Evolutionary conservation across 176 grass and related monocot species (phyloP), one percentile per base, ranked within the genome.

Genomic region (Triticum timopheevii): DNA sequence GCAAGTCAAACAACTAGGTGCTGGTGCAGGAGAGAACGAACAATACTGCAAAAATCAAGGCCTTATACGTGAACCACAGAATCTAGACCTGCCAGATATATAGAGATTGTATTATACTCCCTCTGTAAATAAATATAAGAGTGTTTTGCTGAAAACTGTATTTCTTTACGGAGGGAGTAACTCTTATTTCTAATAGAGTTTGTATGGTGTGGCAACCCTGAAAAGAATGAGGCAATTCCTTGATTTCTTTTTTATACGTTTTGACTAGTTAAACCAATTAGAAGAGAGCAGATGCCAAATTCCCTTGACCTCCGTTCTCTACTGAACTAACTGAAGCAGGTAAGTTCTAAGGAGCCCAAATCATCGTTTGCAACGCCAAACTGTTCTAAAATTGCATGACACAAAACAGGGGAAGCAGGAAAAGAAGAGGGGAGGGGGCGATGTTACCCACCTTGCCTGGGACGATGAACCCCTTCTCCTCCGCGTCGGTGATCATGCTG

Each of bases 401-500:
- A 40, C 0, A 69, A 33, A 12, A 63, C 56, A 78, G 38, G 36
- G 68, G 22, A 80, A 65, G 22, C 72, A 79, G 50, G 7, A 54
- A 19, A 64, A 69, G n/a, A 5, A 11, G 45, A 1, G 19, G 6
- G 22, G 3, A 1, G 73, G 36, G 49, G 38, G 73, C 35, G 10
- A 20, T 76, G 25, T 58, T 49, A 81, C 75, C 10, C 77, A 98
- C 96, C 88, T 61, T 82, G 40, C 93, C 93, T 50, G 92, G 93
- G 66, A 19, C 63, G 77, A 98, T 98, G 3, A 88, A 36, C 1
- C 90, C 92, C 45, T 88, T 92, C 61, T 89, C 84, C 86, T 98
- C 96, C 16, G 96, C 96, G 70, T 98, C 96, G 22, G 80, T 81
- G 82, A 98, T 95, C 96, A 98, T 98, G 59, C 93, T 98, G 58